These are phyloP conservation scores for Betula pendula DNA, from an alignment of 306 rosid species.

Conservation along the genomic window DNA sequence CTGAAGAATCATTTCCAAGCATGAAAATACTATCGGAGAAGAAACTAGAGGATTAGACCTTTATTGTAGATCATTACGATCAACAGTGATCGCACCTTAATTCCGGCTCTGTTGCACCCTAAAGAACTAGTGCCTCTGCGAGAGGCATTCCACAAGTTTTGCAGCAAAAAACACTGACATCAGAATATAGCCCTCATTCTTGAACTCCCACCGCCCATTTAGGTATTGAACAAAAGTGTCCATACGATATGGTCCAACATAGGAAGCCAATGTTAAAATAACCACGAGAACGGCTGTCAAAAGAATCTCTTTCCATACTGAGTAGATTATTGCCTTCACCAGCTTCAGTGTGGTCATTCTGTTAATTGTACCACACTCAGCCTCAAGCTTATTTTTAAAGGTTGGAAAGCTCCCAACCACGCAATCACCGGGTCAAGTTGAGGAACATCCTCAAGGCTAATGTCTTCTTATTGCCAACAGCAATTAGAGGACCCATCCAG, in stretches of 20 bases:
- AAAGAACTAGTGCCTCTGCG: constrained; percentile 48
- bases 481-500: constrained; percentile 51
- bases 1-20: constrained; percentile 55
- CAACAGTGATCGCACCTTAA: constrained; percentile 39
- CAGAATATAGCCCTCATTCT: constrained; percentile 46
- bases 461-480: constrained; percentile 39
- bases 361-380: constrained; percentile 39
- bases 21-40: too few species aligned
- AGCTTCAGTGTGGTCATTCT: constrained; percentile 43
- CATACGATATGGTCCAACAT: constrained; percentile 57
- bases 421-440: constrained; percentile 42
- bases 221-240: constrained; percentile 51
- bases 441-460: constrained; percentile 56
- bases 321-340: constrained; percentile 29
- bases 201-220: constrained; percentile 30
- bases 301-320: constrained; percentile 47
- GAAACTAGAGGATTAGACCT: constrained; percentile 34
- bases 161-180: constrained; percentile 42
- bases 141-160: constrained; percentile 41
- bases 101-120: constrained; percentile 41
- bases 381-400: constrained; percentile 36
- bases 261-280: constrained; percentile 39
- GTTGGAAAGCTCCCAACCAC: constrained; percentile 35
- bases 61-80: constrained; percentile 40
- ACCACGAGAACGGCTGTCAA: constrained; percentile 31